phyloP scores from a whole-genome alignment of 139 green algal genomes.

The Picochlorum sp. region DNA sequence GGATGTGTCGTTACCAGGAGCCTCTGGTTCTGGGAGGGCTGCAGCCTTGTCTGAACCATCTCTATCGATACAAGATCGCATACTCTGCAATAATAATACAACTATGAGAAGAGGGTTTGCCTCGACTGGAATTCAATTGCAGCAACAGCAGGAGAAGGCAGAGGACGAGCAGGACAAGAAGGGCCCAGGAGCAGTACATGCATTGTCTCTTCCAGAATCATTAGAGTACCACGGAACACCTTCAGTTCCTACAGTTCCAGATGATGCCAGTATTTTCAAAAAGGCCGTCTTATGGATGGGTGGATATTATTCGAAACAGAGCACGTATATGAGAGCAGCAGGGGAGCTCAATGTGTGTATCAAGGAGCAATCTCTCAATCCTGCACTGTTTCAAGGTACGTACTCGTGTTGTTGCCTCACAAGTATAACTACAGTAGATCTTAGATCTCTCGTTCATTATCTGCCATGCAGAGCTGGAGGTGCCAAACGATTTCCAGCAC shows the following conservation, averaged over 20 bases:
- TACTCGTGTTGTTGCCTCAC: not conserved
- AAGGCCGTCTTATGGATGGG: constrained; percentile 3
- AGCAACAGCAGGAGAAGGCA: no score
- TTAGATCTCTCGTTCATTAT: not conserved
- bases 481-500: constrained; percentile 36
- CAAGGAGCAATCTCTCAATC: constrained; percentile 1
- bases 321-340: constrained; percentile 18
- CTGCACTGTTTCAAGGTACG: constrained; percentile 2
- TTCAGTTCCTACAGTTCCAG: not conserved
- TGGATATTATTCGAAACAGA: constrained; percentile 42
- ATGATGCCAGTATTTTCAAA: not conserved
- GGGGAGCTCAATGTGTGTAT: not conserved
- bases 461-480: constrained; percentile 23
- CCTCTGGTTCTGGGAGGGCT: no score
- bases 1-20: no score
- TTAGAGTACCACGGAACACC: not conserved
- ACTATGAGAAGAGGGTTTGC: no score
- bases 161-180: no score
- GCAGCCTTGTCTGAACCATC: no score
- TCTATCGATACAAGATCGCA: no score
- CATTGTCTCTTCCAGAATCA: not conserved
- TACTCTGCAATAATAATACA: no score
- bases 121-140: no score
- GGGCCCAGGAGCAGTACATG: no score
- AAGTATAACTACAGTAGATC: not conserved